phyloP scores from a whole-genome alignment of 371 early-diverging fungal genomes.

The Syncephalastrum sp. region DNA sequence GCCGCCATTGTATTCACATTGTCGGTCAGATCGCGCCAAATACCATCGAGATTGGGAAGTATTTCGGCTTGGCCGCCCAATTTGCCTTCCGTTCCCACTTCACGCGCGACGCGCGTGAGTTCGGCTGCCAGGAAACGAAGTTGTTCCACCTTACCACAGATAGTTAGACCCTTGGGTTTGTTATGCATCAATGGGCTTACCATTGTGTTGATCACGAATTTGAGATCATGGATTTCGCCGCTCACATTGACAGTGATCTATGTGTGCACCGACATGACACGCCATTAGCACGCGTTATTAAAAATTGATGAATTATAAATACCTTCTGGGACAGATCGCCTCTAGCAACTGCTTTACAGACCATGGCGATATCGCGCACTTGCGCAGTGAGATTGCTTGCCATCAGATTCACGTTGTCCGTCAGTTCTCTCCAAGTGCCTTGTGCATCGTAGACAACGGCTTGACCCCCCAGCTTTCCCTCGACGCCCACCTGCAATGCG shows the following conservation, averaged over 20 bases:
- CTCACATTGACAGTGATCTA: constrained; percentile 37
- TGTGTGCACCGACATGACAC: not conserved
- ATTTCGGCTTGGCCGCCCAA: constrained; percentile 60
- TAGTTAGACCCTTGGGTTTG: not conserved
- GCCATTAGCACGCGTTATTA: too few species aligned
- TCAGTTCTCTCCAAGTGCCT: constrained; percentile 55
- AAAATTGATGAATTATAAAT: not conserved
- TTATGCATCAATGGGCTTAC: constrained; percentile 23
- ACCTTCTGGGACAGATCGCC: constrained; percentile 45
- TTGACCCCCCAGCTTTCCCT: constrained; percentile 42
- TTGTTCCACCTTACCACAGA: constrained; percentile 9
- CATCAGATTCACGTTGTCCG: constrained; percentile 46
- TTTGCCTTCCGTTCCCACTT: constrained; percentile 49
- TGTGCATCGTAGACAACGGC: constrained; percentile 42
- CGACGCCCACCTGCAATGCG: constrained; percentile 45
- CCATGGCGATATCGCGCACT: constrained; percentile 27
- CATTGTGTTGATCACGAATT: constrained; percentile 58
- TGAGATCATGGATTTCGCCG: constrained; percentile 64
- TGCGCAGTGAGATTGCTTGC: constrained; percentile 21
- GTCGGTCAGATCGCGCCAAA: constrained; percentile 51
- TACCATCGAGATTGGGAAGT: constrained; percentile 45
- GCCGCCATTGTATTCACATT: constrained; percentile 41
- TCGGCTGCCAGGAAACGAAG: constrained; percentile 56
- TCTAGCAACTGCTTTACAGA: constrained; percentile 25
- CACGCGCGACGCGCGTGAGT: constrained; percentile 49